These are phyloP conservation scores for Plantago coronopus DNA, from an alignment of 305 asterid genomes.

Conservation along the genomic window DNA sequence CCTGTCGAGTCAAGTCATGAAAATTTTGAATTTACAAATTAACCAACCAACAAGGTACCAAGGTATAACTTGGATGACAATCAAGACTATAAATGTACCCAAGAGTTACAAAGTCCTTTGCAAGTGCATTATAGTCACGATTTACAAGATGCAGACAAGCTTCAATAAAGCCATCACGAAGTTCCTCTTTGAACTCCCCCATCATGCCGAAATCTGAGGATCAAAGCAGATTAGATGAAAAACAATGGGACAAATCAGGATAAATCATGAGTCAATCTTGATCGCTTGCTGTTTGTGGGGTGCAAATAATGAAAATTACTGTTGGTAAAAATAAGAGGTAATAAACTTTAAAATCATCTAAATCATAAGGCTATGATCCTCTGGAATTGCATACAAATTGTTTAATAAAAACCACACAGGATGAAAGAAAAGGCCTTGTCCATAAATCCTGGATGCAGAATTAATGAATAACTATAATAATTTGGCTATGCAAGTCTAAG, in stretches of 20 bases:
- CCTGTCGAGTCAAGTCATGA: conserved; percentile 47
- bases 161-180: conserved; percentile 94
- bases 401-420: too few relatives aligned
- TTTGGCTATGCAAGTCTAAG: not conserved
- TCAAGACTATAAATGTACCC: conserved; percentile 54
- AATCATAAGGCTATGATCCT: too few relatives aligned
- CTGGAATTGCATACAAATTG: too few relatives aligned
- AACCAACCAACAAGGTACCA: conserved; percentile 10
- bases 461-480: too few relatives aligned
- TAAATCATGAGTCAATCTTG: not conserved
- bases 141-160: conserved; percentile 98
- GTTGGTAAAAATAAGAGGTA: too few relatives aligned
- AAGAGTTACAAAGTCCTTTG: conserved; percentile 85
- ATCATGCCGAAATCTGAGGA: conserved; percentile 91
- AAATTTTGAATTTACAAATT: conserved; percentile 17
- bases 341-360: too few relatives aligned
- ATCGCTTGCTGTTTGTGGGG: too few relatives aligned
- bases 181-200: conserved; percentile 93
- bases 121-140: conserved; percentile 93
- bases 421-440: too few relatives aligned
- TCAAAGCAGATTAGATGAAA: conserved; percentile 16
- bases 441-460: too few relatives aligned
- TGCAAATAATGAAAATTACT: too few relatives aligned
- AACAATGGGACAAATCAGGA: not conserved
- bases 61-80: conserved; percentile 20